phyloP scores from a whole-genome alignment of 1,139 yeast species.

The Kodamaea anthophila region DNA sequence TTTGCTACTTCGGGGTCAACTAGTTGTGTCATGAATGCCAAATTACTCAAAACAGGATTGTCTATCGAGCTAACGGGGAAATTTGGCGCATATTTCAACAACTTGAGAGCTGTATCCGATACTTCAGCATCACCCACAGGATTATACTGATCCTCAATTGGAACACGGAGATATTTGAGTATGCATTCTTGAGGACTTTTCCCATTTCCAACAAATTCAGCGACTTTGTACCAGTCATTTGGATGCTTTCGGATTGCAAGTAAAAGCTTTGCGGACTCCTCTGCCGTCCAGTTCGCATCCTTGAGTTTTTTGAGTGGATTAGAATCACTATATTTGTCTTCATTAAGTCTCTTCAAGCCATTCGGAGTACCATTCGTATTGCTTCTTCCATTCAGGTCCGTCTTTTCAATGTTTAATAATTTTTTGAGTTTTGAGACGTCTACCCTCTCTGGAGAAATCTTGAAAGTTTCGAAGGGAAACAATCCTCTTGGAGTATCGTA shows the following conservation, averaged over 20 bases:
- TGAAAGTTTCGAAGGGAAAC: slow-evolving; percentile 84
- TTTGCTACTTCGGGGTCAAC: slow-evolving; percentile 85
- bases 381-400: slow-evolving; percentile 2
- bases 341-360: slow-evolving; percentile 5
- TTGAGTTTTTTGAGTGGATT: slow-evolving; percentile 18
- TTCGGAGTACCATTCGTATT: slow-evolving; percentile 3
- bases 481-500: slow-evolving; percentile 93
- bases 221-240: slow-evolving; percentile 72
- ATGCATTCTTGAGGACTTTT: slow-evolving; percentile 81
- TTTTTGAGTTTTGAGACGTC: slow-evolving; percentile 54
- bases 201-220: slow-evolving; percentile 53
- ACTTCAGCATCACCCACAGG: slow-evolving; percentile 30
- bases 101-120: slow-evolving; percentile 20
- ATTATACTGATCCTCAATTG: slow-evolving; percentile 69
- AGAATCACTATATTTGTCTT: slow-evolving; percentile 8
- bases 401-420: slow-evolving; percentile 23
- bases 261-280: slow-evolving; percentile 52
- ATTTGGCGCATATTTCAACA: slow-evolving; percentile 77
- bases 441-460: slow-evolving; percentile 47
- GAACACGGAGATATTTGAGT: slow-evolving; percentile 69
- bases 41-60: slow-evolving; percentile 87
- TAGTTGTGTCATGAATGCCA: slow-evolving; percentile 77
- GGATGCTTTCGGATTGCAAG: slow-evolving; percentile 55
- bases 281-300: slow-evolving; percentile 58
- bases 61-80: slow-evolving; percentile 81